These are phyloP conservation scores for Physaria fendleri DNA, from an alignment of 345 rosid genomes.

Conservation along the genomic window DNA sequence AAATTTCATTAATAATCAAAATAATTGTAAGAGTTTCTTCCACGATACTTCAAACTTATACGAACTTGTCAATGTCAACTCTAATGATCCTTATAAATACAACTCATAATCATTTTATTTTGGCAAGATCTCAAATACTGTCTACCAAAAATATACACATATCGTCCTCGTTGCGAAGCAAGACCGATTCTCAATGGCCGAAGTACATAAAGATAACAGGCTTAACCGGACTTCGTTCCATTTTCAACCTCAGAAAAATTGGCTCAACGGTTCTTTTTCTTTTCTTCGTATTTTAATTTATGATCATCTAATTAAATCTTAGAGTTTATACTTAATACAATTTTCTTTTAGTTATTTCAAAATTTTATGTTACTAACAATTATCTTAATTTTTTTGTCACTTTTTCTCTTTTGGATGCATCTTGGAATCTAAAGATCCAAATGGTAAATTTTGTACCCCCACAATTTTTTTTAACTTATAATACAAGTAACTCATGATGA, in stretches of 20 bases:
- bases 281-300: background rate
- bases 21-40: constrained; percentile 10
- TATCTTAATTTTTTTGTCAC: background rate
- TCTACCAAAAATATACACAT: no score
- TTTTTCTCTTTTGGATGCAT: constrained; percentile 1
- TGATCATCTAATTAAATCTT: no score
- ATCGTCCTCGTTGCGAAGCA: background rate
- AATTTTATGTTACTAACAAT: no score
- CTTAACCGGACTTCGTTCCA: constrained; percentile 31
- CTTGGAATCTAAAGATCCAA: constrained; percentile 13
- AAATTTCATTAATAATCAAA: background rate
- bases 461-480: background rate
- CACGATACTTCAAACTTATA: constrained; percentile 13
- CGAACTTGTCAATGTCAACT: constrained; percentile 14
- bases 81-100: background rate
- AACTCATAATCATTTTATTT: background rate
- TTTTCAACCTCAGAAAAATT: constrained; percentile 35
- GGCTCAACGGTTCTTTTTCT: constrained; percentile 35
- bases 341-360: background rate
- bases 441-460: constrained; percentile 20
- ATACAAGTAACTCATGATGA: background rate
- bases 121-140: constrained; percentile 15
- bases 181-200: constrained; percentile 23
- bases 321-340: no score
- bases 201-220: no score